Base-by-base conservation (phyloP, 2,329 filamentous ascomycete species). In the Trichoderma oligosporum region DNA sequence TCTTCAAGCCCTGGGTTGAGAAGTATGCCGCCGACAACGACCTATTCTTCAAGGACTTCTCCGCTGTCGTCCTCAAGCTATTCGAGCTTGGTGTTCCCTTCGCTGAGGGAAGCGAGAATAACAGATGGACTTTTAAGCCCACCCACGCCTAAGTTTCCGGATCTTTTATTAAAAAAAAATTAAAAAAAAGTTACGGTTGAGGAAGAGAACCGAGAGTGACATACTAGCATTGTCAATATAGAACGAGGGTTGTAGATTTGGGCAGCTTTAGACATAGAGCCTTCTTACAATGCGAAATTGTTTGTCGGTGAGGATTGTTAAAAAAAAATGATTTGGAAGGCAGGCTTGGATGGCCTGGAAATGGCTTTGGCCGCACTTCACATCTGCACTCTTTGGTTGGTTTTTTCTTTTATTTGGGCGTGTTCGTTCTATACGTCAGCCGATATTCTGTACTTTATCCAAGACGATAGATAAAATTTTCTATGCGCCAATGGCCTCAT, bases 81-180 rank as follows among this genome's bases (percentile, higher is more conserved):
- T 93, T 97, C 65, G 93, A 97, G 82, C 84, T 97, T 12, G 93
- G 93, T 67, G 93, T 97, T 59, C 92, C 93, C 33, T 97, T 97
- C 73, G 74, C 84, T 66, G 82, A 83, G 72, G 81, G 81, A 65
- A 73, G 74, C 12, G 79, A 86, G 71, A 79, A 71, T 63, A 64
- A 71, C 67, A 71, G 79, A 68, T 87, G 79, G 74, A 78, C 75
- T 64, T 84, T 93, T 77, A 91, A 91, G 83, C 70, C 74, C 53
- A 74, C 72, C 55, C 67, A 69, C 64, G 66, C 29, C 16, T 45
- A 38, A 46, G 52, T 22, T 31, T 6, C 29, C 18, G 8, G 9
- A 35, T 27, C n/a, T n/a, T n/a, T n/a, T n/a, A n/a, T n/a, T n/a
- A n/a, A n/a, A n/a, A n/a, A n/a, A n/a, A n/a, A n/a, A n/a, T 39